Conservation (phyloP, 805 yeast species). For the Candida qinlingensis region DNA sequence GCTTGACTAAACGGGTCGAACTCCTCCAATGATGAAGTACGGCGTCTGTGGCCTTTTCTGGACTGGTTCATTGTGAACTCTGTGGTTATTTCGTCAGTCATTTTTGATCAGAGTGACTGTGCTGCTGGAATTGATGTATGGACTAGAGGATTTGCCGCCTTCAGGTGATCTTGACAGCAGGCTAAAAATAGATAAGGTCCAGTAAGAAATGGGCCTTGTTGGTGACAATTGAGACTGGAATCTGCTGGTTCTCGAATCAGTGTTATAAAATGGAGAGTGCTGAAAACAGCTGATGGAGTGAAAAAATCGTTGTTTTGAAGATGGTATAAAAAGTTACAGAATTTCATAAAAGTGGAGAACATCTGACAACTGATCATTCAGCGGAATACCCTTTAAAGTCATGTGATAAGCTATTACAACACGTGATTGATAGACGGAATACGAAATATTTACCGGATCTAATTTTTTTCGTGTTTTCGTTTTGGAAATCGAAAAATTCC, state of each 20-base stretch:
- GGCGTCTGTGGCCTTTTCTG: conserved; percentile 9
- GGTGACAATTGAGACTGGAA: too few relatives aligned
- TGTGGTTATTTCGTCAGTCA: conserved; percentile 6
- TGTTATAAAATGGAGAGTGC: too few relatives aligned
- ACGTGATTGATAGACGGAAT: neutral
- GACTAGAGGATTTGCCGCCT: too few relatives aligned
- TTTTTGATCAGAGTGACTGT: neutral
- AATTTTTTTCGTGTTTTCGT: neutral
- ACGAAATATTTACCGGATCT: neutral
- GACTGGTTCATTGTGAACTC: conserved; percentile 9
- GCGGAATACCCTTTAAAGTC: neutral
- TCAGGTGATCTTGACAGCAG: too few relatives aligned
- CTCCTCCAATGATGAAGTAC: conserved; percentile 24
- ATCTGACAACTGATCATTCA: neutral
- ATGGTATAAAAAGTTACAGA: too few relatives aligned
- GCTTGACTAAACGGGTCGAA: conserved; percentile 59
- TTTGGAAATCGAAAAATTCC: neutral
- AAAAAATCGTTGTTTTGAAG: too few relatives aligned
- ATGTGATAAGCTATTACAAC: neutral
- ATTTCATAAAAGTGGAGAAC: neutral
- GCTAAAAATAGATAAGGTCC: too few relatives aligned
- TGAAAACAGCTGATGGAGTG: too few relatives aligned
- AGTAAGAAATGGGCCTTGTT: too few relatives aligned
- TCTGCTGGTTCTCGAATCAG: too few relatives aligned
- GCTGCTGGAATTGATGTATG: neutral